Evolutionary conservation across 495 filamentous ascomycete species (phyloP), one percentile per base, ranked within the genome.

Genomic region (Glarea lozoyensis): DNA sequence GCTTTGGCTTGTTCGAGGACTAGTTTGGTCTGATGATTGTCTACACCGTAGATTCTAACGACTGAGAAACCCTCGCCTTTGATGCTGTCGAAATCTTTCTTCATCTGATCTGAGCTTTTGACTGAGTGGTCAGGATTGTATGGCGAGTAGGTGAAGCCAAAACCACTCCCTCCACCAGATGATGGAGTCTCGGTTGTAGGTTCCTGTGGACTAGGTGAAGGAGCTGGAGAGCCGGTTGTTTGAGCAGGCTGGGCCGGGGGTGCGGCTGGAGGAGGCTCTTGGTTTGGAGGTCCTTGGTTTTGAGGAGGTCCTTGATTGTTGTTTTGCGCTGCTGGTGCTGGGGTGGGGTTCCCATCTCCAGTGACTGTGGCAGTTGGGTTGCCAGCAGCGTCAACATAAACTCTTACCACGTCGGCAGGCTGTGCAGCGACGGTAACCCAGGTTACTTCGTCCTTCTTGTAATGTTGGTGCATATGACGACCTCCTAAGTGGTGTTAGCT

Each of bases 11-110:
- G 80, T 5, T 63, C 55, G 4, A 79, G 57, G 4, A 84, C 78
- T 10, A 64, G 73, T 1, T 63, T 49, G 10, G 86, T 68, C 54
- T 88, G 82, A 52, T 83, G 65, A 61, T 88, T 93, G 58, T 87
- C 85, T 23, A 75, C 73, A 25, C 87, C 88, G 58, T 95, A 94
- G 52, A 88, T 72, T 40, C 88, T 82, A 39, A 94, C 59, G 20
- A 78, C 57, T 10, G 68, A 58, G 62, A 79, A 86, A 5, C 57
- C 54, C n/a, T n/a, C n/a, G 3, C 60, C 60, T 10, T 75, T 62
- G 32, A 70, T 56, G 34, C 53, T 54, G 2, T 60, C 60, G 42
- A 92, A 70, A 55, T 94, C 87, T 1, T 57, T 48, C 43, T 72
- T 65, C 15, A 94, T 70, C 48, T 82, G 65, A 10, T 61, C 59